Base-by-base conservation (phyloP, 192 early-diverging fungal species). In the Coemansia sp. region DNA sequence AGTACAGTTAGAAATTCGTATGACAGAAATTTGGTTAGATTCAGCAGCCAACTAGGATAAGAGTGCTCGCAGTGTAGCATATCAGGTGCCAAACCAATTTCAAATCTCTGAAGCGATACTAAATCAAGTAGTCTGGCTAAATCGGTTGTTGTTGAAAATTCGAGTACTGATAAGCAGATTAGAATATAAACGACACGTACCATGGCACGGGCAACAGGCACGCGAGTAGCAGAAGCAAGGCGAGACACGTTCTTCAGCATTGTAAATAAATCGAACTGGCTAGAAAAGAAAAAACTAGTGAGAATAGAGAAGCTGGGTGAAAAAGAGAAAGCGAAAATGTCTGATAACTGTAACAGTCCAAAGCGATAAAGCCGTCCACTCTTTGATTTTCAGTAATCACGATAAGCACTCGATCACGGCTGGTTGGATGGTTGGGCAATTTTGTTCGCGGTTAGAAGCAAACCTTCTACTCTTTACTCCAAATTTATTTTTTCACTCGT, bases 231-330 rank as follows among this genome's bases (percentile, higher is more conserved):
- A 24, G 78, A 77, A 55, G 75, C 78, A 62, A 83, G 77, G 66
- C 85, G 85, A 71, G 78, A 67, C 71, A 81, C 78, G 85, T 83
- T 83, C 77, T 79, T 86, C 65, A 86, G 75, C 85, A 86, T 86
- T 74, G 66, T 75, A 57, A 62, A 63, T 73, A 63, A 42, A 74
- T 67, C 72, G 76, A 13, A 64, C 76, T 72, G 71, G 73, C 71
- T 77, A 63, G 64, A 78, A 73, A 76, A 72, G 47, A n/a, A 59
- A 49, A 66, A 75, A 41, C 40, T 36, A 63, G 64, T 62, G 31
- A 60, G 57, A 49, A 27, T 41, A 52, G 33, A 55, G 36, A 66
- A 74, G 57, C 60, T 65, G 70, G 47, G 15, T 36, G 59, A 57
- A 70, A 75, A 65, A 71, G 54, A 62, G 31, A 34, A 34, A 44